Evolutionary conservation across 306 rosid genomes (phyloP).

Genomic region (Citrullus amarus): DNA sequence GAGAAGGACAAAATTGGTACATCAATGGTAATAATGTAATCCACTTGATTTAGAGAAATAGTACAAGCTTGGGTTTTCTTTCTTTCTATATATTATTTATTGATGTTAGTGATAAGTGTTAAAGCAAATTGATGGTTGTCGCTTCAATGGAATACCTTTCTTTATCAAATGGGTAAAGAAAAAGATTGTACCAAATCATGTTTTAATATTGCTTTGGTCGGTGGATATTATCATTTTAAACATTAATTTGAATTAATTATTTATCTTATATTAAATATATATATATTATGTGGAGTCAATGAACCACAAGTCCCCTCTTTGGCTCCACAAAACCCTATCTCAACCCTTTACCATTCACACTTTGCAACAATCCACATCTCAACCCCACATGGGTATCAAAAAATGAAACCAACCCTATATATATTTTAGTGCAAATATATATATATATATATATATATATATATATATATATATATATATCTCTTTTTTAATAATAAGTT

Average conservation of each 20-base stretch:
- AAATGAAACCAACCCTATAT: not conserved
- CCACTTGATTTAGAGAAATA: not conserved
- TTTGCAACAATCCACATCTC: not conserved
- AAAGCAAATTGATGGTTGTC: not conserved
- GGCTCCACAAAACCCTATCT: constrained; percentile 4
- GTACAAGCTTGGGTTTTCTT: not conserved
- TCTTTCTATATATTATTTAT: too few relatives aligned
- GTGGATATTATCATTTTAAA: not conserved
- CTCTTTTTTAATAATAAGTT: too few relatives aligned
- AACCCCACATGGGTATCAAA: not conserved
- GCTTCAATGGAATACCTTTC: not conserved
- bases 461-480: too few relatives aligned
- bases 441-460: too few relatives aligned
- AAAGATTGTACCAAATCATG: not conserved
- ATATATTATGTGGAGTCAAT: not conserved
- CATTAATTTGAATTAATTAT: not conserved
- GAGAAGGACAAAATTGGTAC: too few relatives aligned
- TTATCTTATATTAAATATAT: too few relatives aligned
- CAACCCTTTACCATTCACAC: not conserved
- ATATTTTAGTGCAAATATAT: too few relatives aligned
- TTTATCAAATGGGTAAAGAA: not conserved
- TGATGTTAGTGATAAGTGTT: not conserved
- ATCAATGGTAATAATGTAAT: not conserved
- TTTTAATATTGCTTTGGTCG: not conserved
- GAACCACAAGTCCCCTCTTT: not conserved